These are phyloP conservation scores for Cryphonectria naterciae DNA, from an alignment of 2,329 filamentous ascomycete genomes.

Conservation along the genomic window DNA sequence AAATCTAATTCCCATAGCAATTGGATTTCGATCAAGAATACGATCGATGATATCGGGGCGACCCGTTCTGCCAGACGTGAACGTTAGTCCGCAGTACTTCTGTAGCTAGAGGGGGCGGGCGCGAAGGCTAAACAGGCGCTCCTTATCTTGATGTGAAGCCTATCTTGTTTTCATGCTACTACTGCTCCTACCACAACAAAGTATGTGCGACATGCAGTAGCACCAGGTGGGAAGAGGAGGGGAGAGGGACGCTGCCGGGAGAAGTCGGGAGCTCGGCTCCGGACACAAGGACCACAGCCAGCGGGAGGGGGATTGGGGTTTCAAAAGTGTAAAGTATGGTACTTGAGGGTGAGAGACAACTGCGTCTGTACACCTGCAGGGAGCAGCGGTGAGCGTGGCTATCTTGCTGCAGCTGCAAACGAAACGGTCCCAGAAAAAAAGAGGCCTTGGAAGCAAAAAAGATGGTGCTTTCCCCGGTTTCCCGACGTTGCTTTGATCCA, in stretches of 20 bases:
- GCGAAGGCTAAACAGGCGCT: neutral
- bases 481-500: neutral
- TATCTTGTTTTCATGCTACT: neutral
- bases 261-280: constrained; percentile 7
- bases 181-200: no score
- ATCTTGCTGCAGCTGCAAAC: neutral
- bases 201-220: neutral
- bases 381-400: constrained; percentile 10
- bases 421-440: neutral
- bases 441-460: neutral
- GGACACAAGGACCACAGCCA: neutral
- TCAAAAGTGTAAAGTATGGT: neutral
- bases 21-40: neutral
- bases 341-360: neutral
- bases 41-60: neutral
- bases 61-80: neutral
- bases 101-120: neutral
- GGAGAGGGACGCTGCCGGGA: neutral
- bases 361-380: neutral
- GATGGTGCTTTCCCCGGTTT: neutral
- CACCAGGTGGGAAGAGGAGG: neutral
- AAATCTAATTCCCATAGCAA: no score
- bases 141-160: neutral
- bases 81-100: neutral
- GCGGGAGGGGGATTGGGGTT: neutral